These are phyloP conservation scores for Flaveria bidentis DNA, from an alignment of 129 eudicot species.

Conservation along the genomic window DNA sequence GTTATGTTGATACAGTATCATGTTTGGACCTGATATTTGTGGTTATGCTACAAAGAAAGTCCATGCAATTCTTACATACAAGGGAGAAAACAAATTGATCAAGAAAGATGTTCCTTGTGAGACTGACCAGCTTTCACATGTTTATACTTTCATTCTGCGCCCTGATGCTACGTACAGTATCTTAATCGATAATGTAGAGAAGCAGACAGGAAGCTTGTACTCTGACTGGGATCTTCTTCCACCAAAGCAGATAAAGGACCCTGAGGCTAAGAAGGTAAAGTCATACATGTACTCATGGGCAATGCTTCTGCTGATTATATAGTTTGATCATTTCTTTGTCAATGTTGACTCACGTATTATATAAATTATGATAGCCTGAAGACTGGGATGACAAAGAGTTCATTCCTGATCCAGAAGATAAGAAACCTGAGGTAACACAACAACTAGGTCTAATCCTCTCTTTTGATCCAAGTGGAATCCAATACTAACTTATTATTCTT, in stretches of 20 bases:
- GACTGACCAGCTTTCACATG: constrained; percentile 93
- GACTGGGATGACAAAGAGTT: constrained; percentile 98
- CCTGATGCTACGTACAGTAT: constrained; percentile 98
- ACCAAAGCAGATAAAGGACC: constrained; percentile 88
- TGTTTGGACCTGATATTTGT: constrained; percentile 99
- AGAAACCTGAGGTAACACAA: constrained; percentile 82
- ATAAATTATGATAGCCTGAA: constrained; percentile 64
- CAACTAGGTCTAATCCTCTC: background rate
- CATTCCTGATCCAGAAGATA: constrained; percentile 94
- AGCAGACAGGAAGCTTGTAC: constrained; percentile 89
- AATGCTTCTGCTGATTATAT: background rate
- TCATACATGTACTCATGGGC: background rate
- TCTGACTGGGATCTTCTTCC: constrained; percentile 95
- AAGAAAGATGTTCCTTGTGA: constrained; percentile 98
- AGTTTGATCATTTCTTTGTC: background rate
- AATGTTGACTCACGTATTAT: background rate
- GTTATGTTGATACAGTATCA: constrained; percentile 55
- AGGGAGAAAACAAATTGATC: constrained; percentile 78
- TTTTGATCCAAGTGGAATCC: background rate
- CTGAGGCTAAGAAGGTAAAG: constrained; percentile 85
- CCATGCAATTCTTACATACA: constrained; percentile 91
- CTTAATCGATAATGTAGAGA: constrained; percentile 84
- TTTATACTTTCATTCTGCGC: constrained; percentile 82
- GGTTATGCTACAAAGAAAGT: constrained; percentile 94
- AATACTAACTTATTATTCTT: background rate